Percentiles rank a stretch among this genome's conserved stretches.
phyloP scores from a whole-genome alignment of 1,284 basidiomycete genomes.

The Coniferiporia sulphurascens region DNA sequence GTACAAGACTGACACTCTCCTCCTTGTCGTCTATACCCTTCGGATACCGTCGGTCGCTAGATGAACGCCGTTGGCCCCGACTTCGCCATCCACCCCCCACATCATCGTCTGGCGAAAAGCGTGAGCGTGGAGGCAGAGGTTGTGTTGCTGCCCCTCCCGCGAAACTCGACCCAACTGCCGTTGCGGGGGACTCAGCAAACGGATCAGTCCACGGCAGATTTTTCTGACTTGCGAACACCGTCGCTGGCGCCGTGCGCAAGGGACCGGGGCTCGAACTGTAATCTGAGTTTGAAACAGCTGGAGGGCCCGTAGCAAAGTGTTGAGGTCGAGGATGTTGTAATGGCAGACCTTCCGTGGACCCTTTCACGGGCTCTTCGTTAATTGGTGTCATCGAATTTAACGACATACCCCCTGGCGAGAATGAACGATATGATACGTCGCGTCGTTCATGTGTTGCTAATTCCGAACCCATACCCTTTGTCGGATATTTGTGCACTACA shows the following conservation, averaged over 20 bases:
- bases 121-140: slow-evolving; percentile 10
- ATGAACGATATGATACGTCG: slow-evolving; percentile 27
- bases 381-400: slow-evolving; percentile 4
- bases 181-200: slow-evolving; percentile 30
- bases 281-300: not conserved
- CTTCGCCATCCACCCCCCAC: slow-evolving; percentile 1
- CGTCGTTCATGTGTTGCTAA: slow-evolving; percentile 52
- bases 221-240: slow-evolving; percentile 23
- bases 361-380: slow-evolving; percentile 5
- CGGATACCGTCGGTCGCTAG: slow-evolving; percentile 31
- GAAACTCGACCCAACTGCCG: slow-evolving; percentile 28
- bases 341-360: slow-evolving; percentile 4
- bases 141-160: not conserved
- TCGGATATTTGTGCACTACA: slow-evolving; percentile 66
- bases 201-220: slow-evolving; percentile 24
- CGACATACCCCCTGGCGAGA: slow-evolving; percentile 7
- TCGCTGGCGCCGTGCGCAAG: slow-evolving; percentile 16
- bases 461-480: slow-evolving; percentile 37
- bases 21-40: slow-evolving; percentile 33
- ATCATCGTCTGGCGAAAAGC: slow-evolving; percentile 22
- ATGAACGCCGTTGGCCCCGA: slow-evolving; percentile 20
- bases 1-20: slow-evolving; percentile 36
- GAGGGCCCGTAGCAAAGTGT: not conserved
- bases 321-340: slow-evolving; percentile 16
- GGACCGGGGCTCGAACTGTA: not conserved